Base-by-base conservation (phyloP, 2,329 filamentous ascomycete genomes). In the Fusarium hostae region DNA sequence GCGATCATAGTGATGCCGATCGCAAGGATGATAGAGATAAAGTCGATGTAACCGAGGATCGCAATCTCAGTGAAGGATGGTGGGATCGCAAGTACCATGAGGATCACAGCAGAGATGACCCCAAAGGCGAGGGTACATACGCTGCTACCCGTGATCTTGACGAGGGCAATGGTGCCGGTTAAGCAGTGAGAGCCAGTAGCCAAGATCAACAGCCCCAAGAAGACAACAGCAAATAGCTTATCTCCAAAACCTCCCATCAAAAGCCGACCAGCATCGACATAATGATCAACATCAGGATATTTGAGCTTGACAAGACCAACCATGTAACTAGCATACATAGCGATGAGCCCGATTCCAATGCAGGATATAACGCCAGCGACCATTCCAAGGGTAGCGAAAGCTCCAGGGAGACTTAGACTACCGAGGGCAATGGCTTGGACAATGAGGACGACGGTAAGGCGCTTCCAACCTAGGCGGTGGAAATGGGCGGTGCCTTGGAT, bases 121-220 rank as follows among this genome's bases (percentile, higher is more conserved):
- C 81, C 81, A 61, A 85, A 86, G 40, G 82, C 80, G 47, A 86
- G 72, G n/a, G 82, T 82, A 78, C 84, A 86, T 6, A 79, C 76
- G 48, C 77, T 87, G 72, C 91, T 86, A 2, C 87, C 79, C 3
- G 89, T 90, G 56, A 93, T 83, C 48, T 85, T 88, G 74, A 89
- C 89, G 78, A 92, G 87, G 68, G 90, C 90, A 73, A 93, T 90
- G n/a, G 86, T 87, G 65, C 92, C 92, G 0, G 90, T 92, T 63
- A 93, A 82, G 57, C 91, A 84, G 79, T 94, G 92, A n/a, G 90
- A 91, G 28, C 87, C 89, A 81, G 91, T 89, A 74, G 92, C 86
- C 80, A 93, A 91, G 58, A 91, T 81, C 35, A 93, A 82, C 79
- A 92, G 87, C 18, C 92, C 79, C 13, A 86, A 82, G 72, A 91